phyloP scores from a whole-genome alignment of 1,284 basidiomycete genomes.

The Apiotrichum sp. region DNA sequence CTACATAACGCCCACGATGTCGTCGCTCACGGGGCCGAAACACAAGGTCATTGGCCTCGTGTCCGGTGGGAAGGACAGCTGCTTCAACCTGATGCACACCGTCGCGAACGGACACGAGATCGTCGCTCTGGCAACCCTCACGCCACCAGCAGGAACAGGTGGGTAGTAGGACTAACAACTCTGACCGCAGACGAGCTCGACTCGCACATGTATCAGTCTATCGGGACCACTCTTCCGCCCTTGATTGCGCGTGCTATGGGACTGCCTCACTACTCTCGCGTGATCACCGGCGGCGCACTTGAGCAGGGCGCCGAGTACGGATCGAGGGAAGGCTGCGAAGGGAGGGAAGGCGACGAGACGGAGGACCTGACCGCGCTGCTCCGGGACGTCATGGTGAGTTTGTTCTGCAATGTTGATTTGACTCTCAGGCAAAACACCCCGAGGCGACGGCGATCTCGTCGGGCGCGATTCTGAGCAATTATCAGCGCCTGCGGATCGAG shows the following conservation, averaged over 20 bases:
- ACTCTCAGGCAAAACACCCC: slow-evolving; percentile 62
- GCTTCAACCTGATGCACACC: slow-evolving; percentile 92
- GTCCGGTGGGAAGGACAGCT: slow-evolving; percentile 97
- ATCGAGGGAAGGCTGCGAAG: slow-evolving; percentile 47
- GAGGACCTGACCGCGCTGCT: slow-evolving; percentile 86
- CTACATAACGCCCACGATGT: too few species aligned
- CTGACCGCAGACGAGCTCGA: slow-evolving; percentile 82
- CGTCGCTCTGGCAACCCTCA: slow-evolving; percentile 80
- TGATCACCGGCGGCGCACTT: slow-evolving; percentile 75
- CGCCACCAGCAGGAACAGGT: slow-evolving; percentile 81
- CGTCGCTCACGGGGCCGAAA: slow-evolving; percentile 24
- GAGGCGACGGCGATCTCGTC: slow-evolving; percentile 83
- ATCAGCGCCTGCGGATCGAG: slow-evolving; percentile 93
- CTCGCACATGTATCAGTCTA: slow-evolving; percentile 97
- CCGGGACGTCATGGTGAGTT: slow-evolving; percentile 64
- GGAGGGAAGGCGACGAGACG: slow-evolving; percentile 79
- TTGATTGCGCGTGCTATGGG: slow-evolving; percentile 77
- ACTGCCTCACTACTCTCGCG: slow-evolving; percentile 74
- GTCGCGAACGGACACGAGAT: slow-evolving; percentile 79
- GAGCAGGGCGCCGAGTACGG: slow-evolving; percentile 85
- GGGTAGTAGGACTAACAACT: slow-evolving; percentile 5
- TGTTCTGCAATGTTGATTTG: neutral
- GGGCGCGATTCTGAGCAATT: slow-evolving; percentile 95
- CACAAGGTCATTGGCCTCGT: slow-evolving; percentile 85
- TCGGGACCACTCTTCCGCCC: slow-evolving; percentile 89